Evolutionary conservation across 208 protist species (phyloP).

Genomic region (Crithidia brevicula): DNA sequence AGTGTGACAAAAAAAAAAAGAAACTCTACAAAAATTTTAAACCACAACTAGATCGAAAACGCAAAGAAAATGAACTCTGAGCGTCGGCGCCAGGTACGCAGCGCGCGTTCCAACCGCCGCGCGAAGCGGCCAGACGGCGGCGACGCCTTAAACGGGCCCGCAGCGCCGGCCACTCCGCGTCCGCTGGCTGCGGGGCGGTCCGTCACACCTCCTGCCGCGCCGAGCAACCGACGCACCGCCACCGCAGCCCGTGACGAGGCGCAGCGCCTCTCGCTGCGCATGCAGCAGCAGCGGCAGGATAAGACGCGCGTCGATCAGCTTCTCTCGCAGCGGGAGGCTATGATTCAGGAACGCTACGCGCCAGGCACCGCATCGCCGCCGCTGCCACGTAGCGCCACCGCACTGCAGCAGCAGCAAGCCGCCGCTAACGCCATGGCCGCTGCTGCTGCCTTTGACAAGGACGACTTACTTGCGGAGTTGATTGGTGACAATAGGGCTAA

Average conservation of each 20-base stretch:
- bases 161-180: constrained; percentile 1
- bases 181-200: background rate
- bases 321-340: constrained; percentile 49
- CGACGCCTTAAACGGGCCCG: constrained; percentile 1
- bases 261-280: constrained; percentile 26
- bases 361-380: constrained; percentile 21
- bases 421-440: constrained; percentile 9
- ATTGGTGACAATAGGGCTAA: constrained; percentile 64
- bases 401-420: constrained; percentile 15
- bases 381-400: background rate
- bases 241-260: constrained; percentile 19
- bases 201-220: background rate
- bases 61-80: constrained; percentile 35
- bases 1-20: constrained; percentile 16
- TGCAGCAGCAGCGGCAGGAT: constrained; percentile 38
- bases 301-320: constrained; percentile 30
- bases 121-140: constrained; percentile 8
- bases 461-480: constrained; percentile 60
- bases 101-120: constrained; percentile 38
- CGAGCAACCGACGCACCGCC: constrained; percentile 1
- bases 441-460: constrained; percentile 64
- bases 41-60: background rate
- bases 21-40: constrained; percentile 16
- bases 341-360: constrained; percentile 64
- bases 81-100: constrained; percentile 37